These are phyloP conservation scores for Pseudogymnoascus verrucosus DNA, from an alignment of 2,329 filamentous ascomycete species.

Conservation along the genomic window DNA sequence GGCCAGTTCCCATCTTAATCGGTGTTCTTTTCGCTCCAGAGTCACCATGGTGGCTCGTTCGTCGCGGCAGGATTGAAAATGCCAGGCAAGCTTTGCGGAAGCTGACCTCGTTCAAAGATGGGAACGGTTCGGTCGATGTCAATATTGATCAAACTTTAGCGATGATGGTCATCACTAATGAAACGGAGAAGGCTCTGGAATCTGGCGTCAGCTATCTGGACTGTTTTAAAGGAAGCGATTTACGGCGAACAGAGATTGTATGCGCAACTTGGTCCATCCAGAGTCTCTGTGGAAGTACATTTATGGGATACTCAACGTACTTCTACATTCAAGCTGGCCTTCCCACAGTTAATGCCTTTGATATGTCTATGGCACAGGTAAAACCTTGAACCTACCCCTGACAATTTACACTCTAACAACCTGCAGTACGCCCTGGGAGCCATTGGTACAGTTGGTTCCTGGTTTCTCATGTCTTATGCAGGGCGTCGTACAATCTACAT, in stretches of 20 bases:
- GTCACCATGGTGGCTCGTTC: constrained; percentile 41
- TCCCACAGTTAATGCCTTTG: constrained; percentile 42
- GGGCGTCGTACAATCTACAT: constrained; percentile 62
- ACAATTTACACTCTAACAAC: neutral
- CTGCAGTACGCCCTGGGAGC: constrained; percentile 39
- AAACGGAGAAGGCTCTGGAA: constrained; percentile 63
- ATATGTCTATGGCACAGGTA: constrained; percentile 55
- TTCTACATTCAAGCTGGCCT: constrained; percentile 55
- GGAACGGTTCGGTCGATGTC: constrained; percentile 33
- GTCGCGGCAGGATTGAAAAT: constrained; percentile 33
- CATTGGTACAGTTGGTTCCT: constrained; percentile 42
- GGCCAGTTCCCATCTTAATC: constrained; percentile 37
- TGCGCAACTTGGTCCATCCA: constrained; percentile 53
- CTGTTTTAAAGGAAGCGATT: constrained; percentile 73
- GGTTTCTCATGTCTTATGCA: constrained; percentile 38
- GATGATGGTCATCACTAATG: constrained; percentile 89
- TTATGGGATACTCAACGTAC: constrained; percentile 58
- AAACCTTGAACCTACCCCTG: neutral
- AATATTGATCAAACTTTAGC: constrained; percentile 69
- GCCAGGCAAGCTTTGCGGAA: constrained; percentile 29
- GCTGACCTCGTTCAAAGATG: constrained; percentile 16
- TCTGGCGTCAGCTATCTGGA: constrained; percentile 67
- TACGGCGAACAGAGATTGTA: constrained; percentile 64
- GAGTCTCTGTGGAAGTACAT: constrained; percentile 55
- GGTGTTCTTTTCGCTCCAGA: constrained; percentile 37